Percentiles rank a stretch among this genome's conserved stretches.
These are phyloP conservation scores for Erythrophleum ivorense DNA, from an alignment of 331 rosid genomes.

Conservation along the genomic window DNA sequence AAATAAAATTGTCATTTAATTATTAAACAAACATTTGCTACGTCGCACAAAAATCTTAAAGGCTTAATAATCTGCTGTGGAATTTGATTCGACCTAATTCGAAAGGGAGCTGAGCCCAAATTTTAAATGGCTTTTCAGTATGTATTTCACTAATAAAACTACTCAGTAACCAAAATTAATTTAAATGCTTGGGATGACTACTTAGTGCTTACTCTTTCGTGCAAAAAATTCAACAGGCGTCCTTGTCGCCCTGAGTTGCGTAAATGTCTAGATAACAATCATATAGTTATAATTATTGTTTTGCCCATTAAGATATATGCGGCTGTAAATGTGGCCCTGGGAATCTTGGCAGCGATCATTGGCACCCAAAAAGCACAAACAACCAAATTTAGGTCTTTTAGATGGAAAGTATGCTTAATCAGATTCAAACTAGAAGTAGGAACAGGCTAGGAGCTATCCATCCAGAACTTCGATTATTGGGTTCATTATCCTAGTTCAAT, in stretches of 20 bases:
- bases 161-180: not conserved
- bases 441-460: not conserved
- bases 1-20: not conserved
- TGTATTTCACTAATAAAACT: not conserved
- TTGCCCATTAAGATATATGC: not conserved
- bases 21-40: not conserved
- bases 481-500: not conserved
- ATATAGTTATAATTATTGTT: not conserved
- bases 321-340: constrained; percentile 32
- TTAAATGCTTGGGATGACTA: constrained; percentile 1
- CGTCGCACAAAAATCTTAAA: not conserved
- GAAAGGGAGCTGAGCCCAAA: not conserved
- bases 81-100: not conserved
- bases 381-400: not conserved
- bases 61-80: not conserved
- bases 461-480: constrained; percentile 31
- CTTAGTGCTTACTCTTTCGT: not conserved
- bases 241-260: constrained; percentile 6
- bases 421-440: constrained; percentile 8
- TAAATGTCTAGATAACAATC: constrained; percentile 23
- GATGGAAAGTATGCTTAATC: not conserved
- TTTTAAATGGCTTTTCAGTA: constrained; percentile 3
- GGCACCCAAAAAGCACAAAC: constrained; percentile 41
- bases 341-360: constrained; percentile 23
- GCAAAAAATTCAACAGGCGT: not conserved